These are phyloP conservation scores for Falciphora oryzae DNA, from an alignment of 2,329 filamentous ascomycete species.

Conservation along the genomic window DNA sequence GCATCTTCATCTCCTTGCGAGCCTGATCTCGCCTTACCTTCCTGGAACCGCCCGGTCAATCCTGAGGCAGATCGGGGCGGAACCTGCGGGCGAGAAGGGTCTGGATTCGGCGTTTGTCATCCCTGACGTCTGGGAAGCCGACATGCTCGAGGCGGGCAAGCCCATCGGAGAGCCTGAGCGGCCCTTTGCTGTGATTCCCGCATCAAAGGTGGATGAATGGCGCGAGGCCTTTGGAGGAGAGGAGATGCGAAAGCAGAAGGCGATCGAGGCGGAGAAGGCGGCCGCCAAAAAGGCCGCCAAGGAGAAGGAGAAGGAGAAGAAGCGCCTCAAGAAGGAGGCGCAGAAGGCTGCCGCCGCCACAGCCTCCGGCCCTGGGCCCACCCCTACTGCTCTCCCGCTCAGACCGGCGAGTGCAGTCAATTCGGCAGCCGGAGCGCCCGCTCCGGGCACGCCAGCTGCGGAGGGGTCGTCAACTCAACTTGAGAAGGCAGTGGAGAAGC, in stretches of 20 bases:
- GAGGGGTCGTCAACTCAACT: constrained; percentile 5
- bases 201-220: constrained; percentile 68
- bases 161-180: constrained; percentile 56
- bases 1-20: constrained; percentile 74
- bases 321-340: constrained; percentile 9
- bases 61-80: constrained; percentile 59
- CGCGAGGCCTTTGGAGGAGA: constrained; percentile 52
- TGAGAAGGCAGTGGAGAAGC: constrained; percentile 8
- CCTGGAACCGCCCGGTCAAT: constrained; percentile 72
- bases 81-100: not conserved
- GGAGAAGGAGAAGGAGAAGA: constrained; percentile 14
- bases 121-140: constrained; percentile 58
- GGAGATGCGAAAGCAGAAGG: constrained; percentile 26
- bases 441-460: constrained; percentile 1
- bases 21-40: constrained; percentile 77
- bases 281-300: constrained; percentile 25
- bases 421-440: not conserved
- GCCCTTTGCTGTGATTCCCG: constrained; percentile 66
- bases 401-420: constrained; percentile 1
- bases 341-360: constrained; percentile 4
- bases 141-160: constrained; percentile 64
- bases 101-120: constrained; percentile 38
- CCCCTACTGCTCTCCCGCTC: constrained; percentile 4
- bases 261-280: constrained; percentile 23
- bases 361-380: not conserved